Conservation (phyloP, 257 asterid genomes). For the Echites panduratus region DNA sequence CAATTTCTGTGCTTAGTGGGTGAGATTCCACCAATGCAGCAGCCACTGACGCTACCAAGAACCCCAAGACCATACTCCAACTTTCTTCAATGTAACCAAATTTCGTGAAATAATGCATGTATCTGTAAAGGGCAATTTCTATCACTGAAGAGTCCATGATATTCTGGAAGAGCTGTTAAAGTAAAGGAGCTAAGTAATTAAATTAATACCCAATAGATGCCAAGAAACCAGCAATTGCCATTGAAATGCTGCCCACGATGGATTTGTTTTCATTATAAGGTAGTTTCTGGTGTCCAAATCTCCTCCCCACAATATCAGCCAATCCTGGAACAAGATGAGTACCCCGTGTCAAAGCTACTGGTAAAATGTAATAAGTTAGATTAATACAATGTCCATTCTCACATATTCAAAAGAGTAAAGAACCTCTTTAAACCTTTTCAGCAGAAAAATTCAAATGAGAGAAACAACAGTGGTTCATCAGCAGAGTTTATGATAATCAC, state of each 20-base stretch:
- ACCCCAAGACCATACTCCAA: constrained; percentile 46
- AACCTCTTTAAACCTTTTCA: neutral
- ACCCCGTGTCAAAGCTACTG: neutral
- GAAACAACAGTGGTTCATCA: neutral
- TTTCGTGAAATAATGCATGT: constrained; percentile 69
- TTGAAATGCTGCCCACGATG: constrained; percentile 57
- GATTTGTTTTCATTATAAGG: constrained; percentile 82
- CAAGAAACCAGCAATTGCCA: constrained; percentile 76
- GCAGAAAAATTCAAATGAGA: neutral
- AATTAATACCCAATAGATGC: constrained; percentile 69
- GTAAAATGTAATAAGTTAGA: neutral
- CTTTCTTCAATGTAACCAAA: constrained; percentile 71
- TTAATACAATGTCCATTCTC: neutral
- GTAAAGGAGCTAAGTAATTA: constrained; percentile 11
- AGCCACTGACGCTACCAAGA: constrained; percentile 57
- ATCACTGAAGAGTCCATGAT: constrained; percentile 13
- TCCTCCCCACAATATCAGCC: constrained; percentile 86
- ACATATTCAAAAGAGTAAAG: no score
- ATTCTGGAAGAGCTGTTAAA: constrained; percentile 5
- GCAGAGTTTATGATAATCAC: neutral
- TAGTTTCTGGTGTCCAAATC: constrained; percentile 66
- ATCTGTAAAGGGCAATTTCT: constrained; percentile 40
- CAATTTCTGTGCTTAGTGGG: constrained; percentile 74
- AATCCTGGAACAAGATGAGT: constrained; percentile 38
- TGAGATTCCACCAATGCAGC: constrained; percentile 86